Conservation (phyloP, 2,329 filamentous ascomycete species). For the Stagonosporopsis cucurbitacearum region DNA sequence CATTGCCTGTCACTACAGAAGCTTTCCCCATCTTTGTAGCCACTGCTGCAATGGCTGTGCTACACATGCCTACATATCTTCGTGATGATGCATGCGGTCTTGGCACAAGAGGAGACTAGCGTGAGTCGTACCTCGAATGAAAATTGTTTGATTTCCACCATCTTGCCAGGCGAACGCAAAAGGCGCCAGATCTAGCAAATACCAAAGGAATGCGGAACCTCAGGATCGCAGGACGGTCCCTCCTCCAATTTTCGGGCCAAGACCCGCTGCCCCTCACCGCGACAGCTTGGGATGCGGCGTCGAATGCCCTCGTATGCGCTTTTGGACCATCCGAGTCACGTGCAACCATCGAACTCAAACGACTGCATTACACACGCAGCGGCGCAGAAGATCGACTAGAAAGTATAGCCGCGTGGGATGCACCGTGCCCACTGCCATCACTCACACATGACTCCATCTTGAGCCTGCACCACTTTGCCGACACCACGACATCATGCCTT, state of each 20-base stretch:
- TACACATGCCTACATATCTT: slow-evolving; percentile 12
- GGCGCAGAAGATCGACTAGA: slow-evolving; percentile 49
- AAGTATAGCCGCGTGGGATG: slow-evolving; percentile 85
- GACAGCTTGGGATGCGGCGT: slow-evolving; percentile 82
- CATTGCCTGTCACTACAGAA: slow-evolving; percentile 37
- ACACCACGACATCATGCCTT: slow-evolving; percentile 77
- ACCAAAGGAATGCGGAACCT: slow-evolving; percentile 78
- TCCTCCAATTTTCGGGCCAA: slow-evolving; percentile 64
- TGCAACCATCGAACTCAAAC: slow-evolving; percentile 75
- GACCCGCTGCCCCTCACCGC: slow-evolving; percentile 69
- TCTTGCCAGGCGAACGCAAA: slow-evolving; percentile 10
- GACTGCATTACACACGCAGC: slow-evolving; percentile 54
- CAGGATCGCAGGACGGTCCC: slow-evolving; percentile 73
- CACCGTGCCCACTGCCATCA: slow-evolving; percentile 78
- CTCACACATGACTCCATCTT: slow-evolving; percentile 77
- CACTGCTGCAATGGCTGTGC: slow-evolving; percentile 3
- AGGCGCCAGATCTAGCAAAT: slow-evolving; percentile 12
- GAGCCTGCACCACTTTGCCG: slow-evolving; percentile 83
- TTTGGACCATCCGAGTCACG: slow-evolving; percentile 78
- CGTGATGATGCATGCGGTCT: slow-evolving; percentile 21
- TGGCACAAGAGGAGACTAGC: slow-evolving; percentile 14
- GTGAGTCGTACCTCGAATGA: slow-evolving; percentile 22
- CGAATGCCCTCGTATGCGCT: slow-evolving; percentile 79
- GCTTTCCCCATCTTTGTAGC: slow-evolving; percentile 3
- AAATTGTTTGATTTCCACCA: slow-evolving; percentile 22